A percentile compares a stretch with the other conserved stretches of the same genome.
Evolutionary conservation across 139 green algal genomes (phyloP).

Genomic region (Chlamydomonas sp.): DNA sequence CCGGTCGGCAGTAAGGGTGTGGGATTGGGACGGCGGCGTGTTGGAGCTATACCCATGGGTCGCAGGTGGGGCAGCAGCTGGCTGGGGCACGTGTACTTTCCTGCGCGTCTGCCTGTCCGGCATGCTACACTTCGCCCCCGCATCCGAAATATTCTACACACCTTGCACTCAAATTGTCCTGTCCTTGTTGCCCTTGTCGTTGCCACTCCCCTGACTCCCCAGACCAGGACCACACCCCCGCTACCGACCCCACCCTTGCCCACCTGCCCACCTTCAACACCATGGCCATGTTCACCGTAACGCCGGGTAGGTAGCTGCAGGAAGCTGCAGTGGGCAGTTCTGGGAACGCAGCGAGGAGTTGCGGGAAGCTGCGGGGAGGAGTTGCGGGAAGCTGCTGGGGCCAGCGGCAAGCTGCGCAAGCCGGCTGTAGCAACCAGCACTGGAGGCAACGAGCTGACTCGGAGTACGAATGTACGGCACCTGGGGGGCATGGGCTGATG

Average conservation of each 20-base stretch:
- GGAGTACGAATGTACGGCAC: no score
- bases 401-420: no score
- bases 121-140: no score
- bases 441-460: no score
- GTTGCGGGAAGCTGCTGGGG: not conserved
- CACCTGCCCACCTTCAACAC: conserved; percentile 72
- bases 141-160: not conserved
- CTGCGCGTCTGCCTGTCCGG: no score
- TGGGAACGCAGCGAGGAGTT: not conserved
- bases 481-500: no score
- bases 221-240: conserved; percentile 23
- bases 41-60: no score
- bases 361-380: not conserved
- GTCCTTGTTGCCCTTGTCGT: not conserved
- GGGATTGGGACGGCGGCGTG: no score
- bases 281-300: conserved; percentile 90
- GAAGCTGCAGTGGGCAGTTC: not conserved
- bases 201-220: not conserved
- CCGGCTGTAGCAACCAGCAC: no score
- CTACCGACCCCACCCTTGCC: conserved; percentile 1
- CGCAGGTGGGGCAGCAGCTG: no score
- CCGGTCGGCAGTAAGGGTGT: no score
- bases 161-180: not conserved
- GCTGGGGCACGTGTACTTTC: no score
- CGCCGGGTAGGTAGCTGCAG: conserved; percentile 60